Base-by-base conservation (phyloP, 129 eudicot genomes). In the Escallonia herrerae region DNA sequence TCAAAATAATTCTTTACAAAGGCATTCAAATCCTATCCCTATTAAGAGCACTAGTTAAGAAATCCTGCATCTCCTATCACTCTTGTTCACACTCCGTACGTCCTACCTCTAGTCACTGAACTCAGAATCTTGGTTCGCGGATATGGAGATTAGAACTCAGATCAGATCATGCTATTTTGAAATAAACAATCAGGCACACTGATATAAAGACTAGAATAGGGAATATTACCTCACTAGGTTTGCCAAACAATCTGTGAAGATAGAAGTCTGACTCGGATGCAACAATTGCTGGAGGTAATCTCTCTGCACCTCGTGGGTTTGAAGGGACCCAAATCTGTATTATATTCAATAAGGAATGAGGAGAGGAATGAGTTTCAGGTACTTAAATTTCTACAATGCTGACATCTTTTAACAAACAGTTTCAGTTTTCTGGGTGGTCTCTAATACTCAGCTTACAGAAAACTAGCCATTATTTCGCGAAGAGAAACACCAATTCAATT, bases 291-390 rank as follows among this genome's bases (percentile, higher is more conserved):
- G 98, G 98, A 7, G 96, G 96, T 68, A 88, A 72, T 66, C 74
- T 72, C 66, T 93, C 99, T 40, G 99, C 93, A 44, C 96, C 99
- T 60, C 76, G 75, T 5, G 99, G 99, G 64, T 93, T 93, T 56
- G 91, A 81, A 15, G 89, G 72, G 41, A 80, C 87, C 74, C 82
- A 86, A 43, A 93, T 89, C 95, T 89, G 76, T 76, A 78, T 56
- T 69, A 72, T 39, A 69, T 56, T 33, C 69, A 67, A 39, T 10
- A 67, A 43, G 53, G 7, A 67, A 14, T 15, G 41, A 67, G 40
- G n/a, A 38, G 10, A 38, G 37, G 48, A 45, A 40, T 38, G 13
- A 66, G 7, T 66, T 14, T 41, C 10, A 55, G 15, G 8, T 42
- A 8, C 0, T 15, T 40, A 13, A n/a, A 51, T 15, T 7, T 3